Evolutionary conservation across 805 yeast species (phyloP).

Genomic region (Spencermartinsiella europaea): DNA sequence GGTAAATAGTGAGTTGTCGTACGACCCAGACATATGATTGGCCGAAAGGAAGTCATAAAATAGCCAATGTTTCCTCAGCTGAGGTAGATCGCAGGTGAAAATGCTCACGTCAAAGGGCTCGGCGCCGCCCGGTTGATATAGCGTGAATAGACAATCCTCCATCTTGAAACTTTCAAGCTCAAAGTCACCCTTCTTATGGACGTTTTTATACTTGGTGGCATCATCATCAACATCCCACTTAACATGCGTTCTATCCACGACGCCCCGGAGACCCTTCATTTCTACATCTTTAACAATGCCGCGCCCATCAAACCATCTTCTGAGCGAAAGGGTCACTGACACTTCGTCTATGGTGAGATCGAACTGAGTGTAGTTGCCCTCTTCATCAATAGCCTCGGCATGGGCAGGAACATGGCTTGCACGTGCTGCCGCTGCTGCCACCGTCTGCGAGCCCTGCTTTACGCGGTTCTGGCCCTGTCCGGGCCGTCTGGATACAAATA

Average conservation of each 20-base stretch:
- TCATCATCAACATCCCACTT: constrained; percentile 76
- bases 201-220: constrained; percentile 72
- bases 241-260: constrained; percentile 86
- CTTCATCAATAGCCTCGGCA: background rate
- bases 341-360: constrained; percentile 86
- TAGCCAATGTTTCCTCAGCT: constrained; percentile 87
- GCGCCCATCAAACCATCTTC: constrained; percentile 83
- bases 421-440: constrained; percentile 55
- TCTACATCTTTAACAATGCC: constrained; percentile 82
- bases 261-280: constrained; percentile 82
- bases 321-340: constrained; percentile 70
- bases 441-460: constrained; percentile 67
- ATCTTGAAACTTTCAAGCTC: constrained; percentile 77
- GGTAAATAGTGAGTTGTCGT: constrained; percentile 89
- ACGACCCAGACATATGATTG: constrained; percentile 79
- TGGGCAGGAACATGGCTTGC: constrained; percentile 6
- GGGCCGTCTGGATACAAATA: constrained; percentile 83
- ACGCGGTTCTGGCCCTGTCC: constrained; percentile 43
- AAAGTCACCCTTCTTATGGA: constrained; percentile 82
- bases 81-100: constrained; percentile 77
- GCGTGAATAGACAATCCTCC: constrained; percentile 79
- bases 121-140: constrained; percentile 67
- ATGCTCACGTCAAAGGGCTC: constrained; percentile 82
- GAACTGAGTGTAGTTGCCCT: constrained; percentile 91
- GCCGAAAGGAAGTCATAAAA: constrained; percentile 84